phyloP scores from a whole-genome alignment of 2,329 filamentous ascomycete genomes.

The Aspergillus chevalieri region DNA sequence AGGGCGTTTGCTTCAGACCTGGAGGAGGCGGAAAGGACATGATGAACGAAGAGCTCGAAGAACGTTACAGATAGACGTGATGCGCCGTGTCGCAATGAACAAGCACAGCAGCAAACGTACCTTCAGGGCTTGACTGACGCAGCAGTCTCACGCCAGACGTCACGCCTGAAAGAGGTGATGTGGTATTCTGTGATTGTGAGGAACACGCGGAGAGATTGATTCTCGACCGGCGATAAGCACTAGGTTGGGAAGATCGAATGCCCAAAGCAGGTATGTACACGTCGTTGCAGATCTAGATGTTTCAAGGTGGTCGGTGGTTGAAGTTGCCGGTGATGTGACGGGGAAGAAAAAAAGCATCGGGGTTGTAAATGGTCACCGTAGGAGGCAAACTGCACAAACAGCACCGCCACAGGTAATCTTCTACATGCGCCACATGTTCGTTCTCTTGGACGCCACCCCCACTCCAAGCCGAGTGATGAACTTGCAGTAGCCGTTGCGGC shows the following conservation, averaged over 20 bases:
- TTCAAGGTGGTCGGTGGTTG: too few relatives aligned
- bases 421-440: too few relatives aligned
- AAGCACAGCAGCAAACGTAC: constrained; percentile 32
- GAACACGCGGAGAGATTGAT: not conserved
- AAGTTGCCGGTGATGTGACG: too few relatives aligned
- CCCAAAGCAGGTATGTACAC: too few relatives aligned
- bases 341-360: constrained; percentile 6
- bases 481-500: too few relatives aligned
- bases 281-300: too few relatives aligned
- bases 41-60: constrained; percentile 44
- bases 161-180: constrained; percentile 23
- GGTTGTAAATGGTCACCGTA: constrained; percentile 5
- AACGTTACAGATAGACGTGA: constrained; percentile 22
- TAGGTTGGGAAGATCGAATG: too few relatives aligned
- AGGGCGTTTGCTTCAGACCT: constrained; percentile 55
- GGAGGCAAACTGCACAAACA: not conserved
- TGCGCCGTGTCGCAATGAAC: constrained; percentile 23
- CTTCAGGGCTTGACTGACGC: constrained; percentile 34
- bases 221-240: too few relatives aligned
- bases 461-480: constrained; percentile 21
- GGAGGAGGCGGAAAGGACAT: constrained; percentile 85
- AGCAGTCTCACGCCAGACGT: constrained; percentile 31
- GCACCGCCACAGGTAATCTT: constrained; percentile 6
- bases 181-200: constrained; percentile 4
- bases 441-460: constrained; percentile 18